Base-by-base conservation (phyloP, 495 filamentous ascomycete genomes). In the Articulospora tetracladia region DNA sequence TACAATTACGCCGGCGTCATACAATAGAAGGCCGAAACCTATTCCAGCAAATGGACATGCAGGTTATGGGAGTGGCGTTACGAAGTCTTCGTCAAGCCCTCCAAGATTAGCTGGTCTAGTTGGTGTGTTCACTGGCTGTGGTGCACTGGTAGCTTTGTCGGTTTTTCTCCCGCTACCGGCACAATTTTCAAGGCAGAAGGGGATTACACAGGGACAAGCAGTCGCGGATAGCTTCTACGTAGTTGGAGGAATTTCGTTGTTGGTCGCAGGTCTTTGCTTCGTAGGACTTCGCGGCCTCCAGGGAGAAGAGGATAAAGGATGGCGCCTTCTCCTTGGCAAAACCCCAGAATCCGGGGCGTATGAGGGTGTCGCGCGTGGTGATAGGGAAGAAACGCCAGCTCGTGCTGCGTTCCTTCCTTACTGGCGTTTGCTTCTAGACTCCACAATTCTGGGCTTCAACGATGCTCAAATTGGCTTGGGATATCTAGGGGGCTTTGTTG, bases 401-500 rank as follows among this genome's bases (percentile, higher is more conserved):
- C 26, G 17, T 34, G 58, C 47, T n/a, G 47, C 52, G 11, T 69
- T 69, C 25, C 63, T 78, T 2, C 79, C 79, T 3, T 83, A 80
- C 65, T 73, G 64, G 56, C 74, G 73, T 46, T 74, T 83, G 17
- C 70, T 96, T 27, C 71, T 77, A 1, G 80, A 85, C n/a, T 85
- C 92, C 0, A 68, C 93, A 44, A 72, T 74, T 8, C 76, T 96
- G n/a, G 93, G 89, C 13, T 83, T 90, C 62, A 84, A 76, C 22
- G 87, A 93, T 68, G 76, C 80, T 24, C 81, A 86, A 52, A 93
- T 99, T 67, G 85, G 86, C 39, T 79, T 98, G 0, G 91, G 89
- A 19, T 99, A 98, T 66, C 74, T 97, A 0, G 94, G 93, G 57
- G 93, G 93, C 17, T 97, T 99, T 63, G 93, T 98, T 0, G 94